Evolutionary conservation across 202 grass and related monocot species (phyloP).

Genomic region (Panicum hallii): DNA sequence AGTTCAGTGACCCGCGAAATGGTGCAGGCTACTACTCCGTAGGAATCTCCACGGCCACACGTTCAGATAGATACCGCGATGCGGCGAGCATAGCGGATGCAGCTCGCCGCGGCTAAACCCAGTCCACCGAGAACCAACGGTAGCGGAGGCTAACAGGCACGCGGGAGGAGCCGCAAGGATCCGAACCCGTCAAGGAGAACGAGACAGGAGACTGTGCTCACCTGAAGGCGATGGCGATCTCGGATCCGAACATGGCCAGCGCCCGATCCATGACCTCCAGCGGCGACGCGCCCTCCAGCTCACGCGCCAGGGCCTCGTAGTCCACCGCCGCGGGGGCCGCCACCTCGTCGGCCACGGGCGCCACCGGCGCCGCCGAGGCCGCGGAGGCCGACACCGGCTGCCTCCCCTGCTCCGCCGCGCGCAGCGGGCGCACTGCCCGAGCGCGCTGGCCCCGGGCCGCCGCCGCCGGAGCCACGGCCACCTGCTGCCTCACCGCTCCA

Average conservation of each 20-base stretch:
- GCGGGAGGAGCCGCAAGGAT: neutral
- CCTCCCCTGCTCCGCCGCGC: conserved; percentile 65
- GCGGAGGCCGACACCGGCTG: conserved; percentile 55
- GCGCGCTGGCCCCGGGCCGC: conserved; percentile 47
- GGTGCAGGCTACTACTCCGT: too few relatives aligned
- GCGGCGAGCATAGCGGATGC: neutral
- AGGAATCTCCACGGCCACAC: conserved; percentile 42
- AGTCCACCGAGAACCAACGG: neutral
- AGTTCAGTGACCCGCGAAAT: neutral
- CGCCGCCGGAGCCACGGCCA: conserved; percentile 27
- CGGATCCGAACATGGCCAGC: conserved; percentile 76
- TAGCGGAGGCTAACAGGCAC: neutral
- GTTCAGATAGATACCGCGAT: conserved; percentile 36
- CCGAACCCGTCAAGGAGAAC: neutral
- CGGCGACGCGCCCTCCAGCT: conserved; percentile 74
- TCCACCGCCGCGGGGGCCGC: conserved; percentile 31
- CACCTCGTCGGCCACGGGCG: conserved; percentile 35
- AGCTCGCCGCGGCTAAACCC: neutral
- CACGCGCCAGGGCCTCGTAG: conserved; percentile 69
- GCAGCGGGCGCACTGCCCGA: conserved; percentile 57
- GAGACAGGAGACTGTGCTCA: neutral
- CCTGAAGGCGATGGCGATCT: conserved; percentile 97
- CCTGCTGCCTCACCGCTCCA: conserved; percentile 54
- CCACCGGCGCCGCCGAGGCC: conserved; percentile 26
- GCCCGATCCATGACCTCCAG: conserved; percentile 92